Evolutionary conservation across 2,329 filamentous ascomycete species (phyloP), one percentile per base, ranked within the genome.

Genomic region (Rutstroemia sp.): DNA sequence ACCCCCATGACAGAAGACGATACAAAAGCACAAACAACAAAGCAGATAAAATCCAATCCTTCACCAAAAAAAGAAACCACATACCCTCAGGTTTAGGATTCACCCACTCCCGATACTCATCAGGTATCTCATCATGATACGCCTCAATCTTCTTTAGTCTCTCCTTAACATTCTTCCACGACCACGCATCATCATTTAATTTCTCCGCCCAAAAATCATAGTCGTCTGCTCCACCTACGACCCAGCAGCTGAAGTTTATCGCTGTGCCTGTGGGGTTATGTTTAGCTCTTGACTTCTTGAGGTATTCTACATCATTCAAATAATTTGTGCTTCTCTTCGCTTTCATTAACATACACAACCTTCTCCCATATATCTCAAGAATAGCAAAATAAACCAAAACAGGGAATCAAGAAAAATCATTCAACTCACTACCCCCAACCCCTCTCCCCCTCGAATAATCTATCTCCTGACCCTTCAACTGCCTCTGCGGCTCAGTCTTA

Each of bases 191-290:
- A 60, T 87, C 83, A 0, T 70, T 80, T 0, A 81, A 77, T 2
- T 78, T 59, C 0, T 73, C 69, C 1, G 81, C 81, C 81, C 83
- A 86, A 53, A 80, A 74, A 27, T 87, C 75, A 58, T 82, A 86
- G 60, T 87, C 84, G 51, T 81, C 80, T 1, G 72, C 70, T 1
- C 80, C 75, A 2, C 84, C 84, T 25, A 78, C 61, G 3, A 73
- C 77, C 65, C 74, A 84, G 14, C 78, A 75, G 47, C 58, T 58
- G 51, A 71, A 72, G 54, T 75, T 76, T 47, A 75, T 73, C 0
- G 67, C 71, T 23, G 65, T 69, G 38, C 38, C 38, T 41, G 14
- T 41, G 10, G 2, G 8, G 27, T 30, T 30, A 10, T 30, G 10
- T 30, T 30, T 30, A 30, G 27, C n/a, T n/a, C n/a, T n/a, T n/a